These are phyloP conservation scores for Ogataea parapolymorpha DNA, from an alignment of 805 yeast genomes.

Conservation along the genomic window DNA sequence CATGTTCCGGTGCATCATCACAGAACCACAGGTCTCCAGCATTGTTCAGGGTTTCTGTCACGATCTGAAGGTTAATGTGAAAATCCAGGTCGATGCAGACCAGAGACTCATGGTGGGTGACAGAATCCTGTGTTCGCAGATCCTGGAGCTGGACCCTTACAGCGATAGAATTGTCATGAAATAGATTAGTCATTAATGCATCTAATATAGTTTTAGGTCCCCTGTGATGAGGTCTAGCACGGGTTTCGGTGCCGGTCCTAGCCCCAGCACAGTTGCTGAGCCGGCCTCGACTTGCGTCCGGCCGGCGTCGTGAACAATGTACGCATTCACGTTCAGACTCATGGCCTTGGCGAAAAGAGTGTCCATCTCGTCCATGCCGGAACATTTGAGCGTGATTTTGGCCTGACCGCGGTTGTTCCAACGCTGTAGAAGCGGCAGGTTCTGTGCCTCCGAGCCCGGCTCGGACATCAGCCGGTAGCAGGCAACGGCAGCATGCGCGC, in stretches of 20 bases:
- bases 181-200: conserved; percentile 5
- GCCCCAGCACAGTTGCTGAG: conserved; percentile 90
- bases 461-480: conserved; percentile 68
- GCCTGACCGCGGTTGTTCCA: conserved; percentile 93
- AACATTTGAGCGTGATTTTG: conserved; percentile 79
- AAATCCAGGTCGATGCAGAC: conserved; percentile 30
- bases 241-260: conserved; percentile 92
- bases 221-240: conserved; percentile 81
- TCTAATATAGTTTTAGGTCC: conserved; percentile 64
- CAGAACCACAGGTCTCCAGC: conserved; percentile 30
- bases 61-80: conserved; percentile 46
- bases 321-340: conserved; percentile 71
- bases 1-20: conserved; percentile 43
- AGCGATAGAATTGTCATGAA: conserved; percentile 39
- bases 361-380: conserved; percentile 68
- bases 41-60: conserved; percentile 45
- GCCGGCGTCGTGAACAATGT: conserved; percentile 92
- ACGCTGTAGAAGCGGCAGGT: conserved; percentile 60
- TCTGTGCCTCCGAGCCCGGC: conserved; percentile 49
- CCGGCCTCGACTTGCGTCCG: conserved; percentile 96
- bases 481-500: conserved; percentile 95
- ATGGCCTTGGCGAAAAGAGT: conserved; percentile 76
- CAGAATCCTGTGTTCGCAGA: conserved; percentile 41
- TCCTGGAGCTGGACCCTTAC: conserved; percentile 39
- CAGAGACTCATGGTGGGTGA: conserved; percentile 41